phyloP scores from a whole-genome alignment of 164 flowering plant genomes.

The Aristolochia contorta region DNA sequence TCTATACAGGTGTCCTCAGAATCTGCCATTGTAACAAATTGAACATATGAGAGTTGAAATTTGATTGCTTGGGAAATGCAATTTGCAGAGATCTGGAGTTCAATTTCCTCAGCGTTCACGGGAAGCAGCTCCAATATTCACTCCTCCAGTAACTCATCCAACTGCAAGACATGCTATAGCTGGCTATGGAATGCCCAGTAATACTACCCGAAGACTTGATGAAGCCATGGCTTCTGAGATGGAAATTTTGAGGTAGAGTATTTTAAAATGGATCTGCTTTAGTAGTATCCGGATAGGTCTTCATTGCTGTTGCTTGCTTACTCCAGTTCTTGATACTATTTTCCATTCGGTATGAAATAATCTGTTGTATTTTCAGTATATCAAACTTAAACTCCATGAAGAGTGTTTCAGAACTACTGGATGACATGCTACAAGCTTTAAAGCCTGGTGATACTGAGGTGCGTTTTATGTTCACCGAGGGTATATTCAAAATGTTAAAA shows the following conservation, averaged over 20 bases:
- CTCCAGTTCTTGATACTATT: not conserved
- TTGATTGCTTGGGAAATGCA: slow-evolving; percentile 3
- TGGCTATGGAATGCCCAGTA: slow-evolving; percentile 78
- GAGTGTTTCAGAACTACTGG: slow-evolving; percentile 58
- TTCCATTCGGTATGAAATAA: not conserved
- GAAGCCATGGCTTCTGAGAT: slow-evolving; percentile 91
- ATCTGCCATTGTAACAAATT: not conserved
- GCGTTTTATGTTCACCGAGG: slow-evolving; percentile 2
- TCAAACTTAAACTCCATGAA: slow-evolving; percentile 66
- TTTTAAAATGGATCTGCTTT: not conserved
- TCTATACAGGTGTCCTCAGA: too few relatives aligned
- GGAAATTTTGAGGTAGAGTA: slow-evolving; percentile 51
- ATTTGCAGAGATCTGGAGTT: slow-evolving; percentile 69
- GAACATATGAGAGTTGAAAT: not conserved
- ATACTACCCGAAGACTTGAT: slow-evolving; percentile 72
- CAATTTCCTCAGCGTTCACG: slow-evolving; percentile 62
- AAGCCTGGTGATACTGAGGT: slow-evolving; percentile 62
- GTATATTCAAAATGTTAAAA: too few relatives aligned
- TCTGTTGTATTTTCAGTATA: slow-evolving; percentile 23
- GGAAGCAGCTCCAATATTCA: slow-evolving; percentile 63
- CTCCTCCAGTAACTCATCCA: slow-evolving; percentile 69
- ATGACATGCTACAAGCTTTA: slow-evolving; percentile 89
- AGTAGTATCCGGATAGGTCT: too few relatives aligned
- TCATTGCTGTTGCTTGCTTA: too few relatives aligned
- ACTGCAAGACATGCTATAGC: slow-evolving; percentile 33